Conservation (phyloP, 2,329 filamentous ascomycete species). For the Laburnicola sp. region DNA sequence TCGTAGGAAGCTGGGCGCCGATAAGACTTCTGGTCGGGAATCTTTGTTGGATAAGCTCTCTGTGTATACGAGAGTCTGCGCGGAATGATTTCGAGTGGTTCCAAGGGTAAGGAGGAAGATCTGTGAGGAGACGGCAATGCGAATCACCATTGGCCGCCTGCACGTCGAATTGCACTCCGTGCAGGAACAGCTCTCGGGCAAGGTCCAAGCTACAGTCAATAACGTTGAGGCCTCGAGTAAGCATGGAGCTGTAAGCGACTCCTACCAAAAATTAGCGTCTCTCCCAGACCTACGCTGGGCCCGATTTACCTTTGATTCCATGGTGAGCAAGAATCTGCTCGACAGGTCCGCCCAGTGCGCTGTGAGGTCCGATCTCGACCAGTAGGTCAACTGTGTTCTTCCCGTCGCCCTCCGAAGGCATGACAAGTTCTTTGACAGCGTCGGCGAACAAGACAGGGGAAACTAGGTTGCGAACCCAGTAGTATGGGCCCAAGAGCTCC, state of each 20-base stretch:
- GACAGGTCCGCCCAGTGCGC: constrained; percentile 48
- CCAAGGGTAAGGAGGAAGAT: constrained; percentile 34
- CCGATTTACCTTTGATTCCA: neutral
- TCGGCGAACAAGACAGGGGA: constrained; percentile 40
- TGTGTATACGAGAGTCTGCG: constrained; percentile 10
- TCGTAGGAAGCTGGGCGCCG: constrained; percentile 19
- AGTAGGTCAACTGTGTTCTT: constrained; percentile 6
- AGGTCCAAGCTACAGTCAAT: neutral
- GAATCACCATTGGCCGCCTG: neutral
- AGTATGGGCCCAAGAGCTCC: neutral
- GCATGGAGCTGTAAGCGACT: neutral
- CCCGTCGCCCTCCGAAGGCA: neutral
- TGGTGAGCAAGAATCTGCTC: constrained; percentile 29
- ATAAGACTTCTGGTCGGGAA: neutral
- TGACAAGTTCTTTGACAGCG: constrained; percentile 3
- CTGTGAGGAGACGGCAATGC: neutral
- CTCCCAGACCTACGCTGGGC: too few relatives aligned
- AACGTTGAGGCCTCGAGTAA: neutral
- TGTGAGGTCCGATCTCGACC: constrained; percentile 34
- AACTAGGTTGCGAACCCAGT: constrained; percentile 46
- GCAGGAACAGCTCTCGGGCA: neutral
- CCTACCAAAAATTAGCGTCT: too few relatives aligned
- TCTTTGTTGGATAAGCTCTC: neutral
- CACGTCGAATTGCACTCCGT: neutral
- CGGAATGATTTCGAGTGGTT: constrained; percentile 29